phyloP scores from a whole-genome alignment of 2,329 filamentous ascomycete genomes.

The Talaromyces atroroseus region DNA sequence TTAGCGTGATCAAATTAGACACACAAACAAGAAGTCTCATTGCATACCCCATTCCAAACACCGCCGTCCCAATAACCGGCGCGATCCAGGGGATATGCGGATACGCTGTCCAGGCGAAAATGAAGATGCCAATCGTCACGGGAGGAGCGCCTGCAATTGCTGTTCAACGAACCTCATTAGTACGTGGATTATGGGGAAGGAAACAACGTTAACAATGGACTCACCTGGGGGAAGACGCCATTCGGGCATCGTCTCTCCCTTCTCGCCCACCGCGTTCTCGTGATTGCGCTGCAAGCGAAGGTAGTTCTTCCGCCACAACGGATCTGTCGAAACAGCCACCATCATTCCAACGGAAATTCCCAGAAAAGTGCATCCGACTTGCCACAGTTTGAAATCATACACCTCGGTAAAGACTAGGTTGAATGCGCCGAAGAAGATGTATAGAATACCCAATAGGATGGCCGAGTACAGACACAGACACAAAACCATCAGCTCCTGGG shows the following conservation, averaged over 20 bases:
- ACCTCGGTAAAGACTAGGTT: slow-evolving; percentile 69
- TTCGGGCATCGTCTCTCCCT: slow-evolving; percentile 67
- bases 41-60: slow-evolving; percentile 66
- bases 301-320: slow-evolving; percentile 44
- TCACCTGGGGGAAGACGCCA: slow-evolving; percentile 68
- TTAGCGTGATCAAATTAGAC: slow-evolving; percentile 24
- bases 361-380: slow-evolving; percentile 73
- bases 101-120: slow-evolving; percentile 83
- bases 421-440: slow-evolving; percentile 88
- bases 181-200: not conserved
- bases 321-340: slow-evolving; percentile 40
- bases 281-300: slow-evolving; percentile 35
- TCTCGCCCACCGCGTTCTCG: slow-evolving; percentile 27
- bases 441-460: slow-evolving; percentile 79
- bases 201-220: slow-evolving; percentile 24
- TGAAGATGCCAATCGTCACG: slow-evolving; percentile 76
- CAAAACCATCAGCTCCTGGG: slow-evolving; percentile 79
- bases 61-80: slow-evolving; percentile 64
- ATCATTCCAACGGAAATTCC: slow-evolving; percentile 46
- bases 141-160: slow-evolving; percentile 67
- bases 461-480: slow-evolving; percentile 77
- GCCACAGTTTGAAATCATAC: slow-evolving; percentile 72
- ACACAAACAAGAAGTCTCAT: not conserved
- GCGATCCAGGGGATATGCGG: slow-evolving; percentile 67
- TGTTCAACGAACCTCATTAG: slow-evolving; percentile 14